Evolutionary conservation across 2,329 filamentous ascomycete genomes (phyloP).

Genomic region (Lachnellula cervina): DNA sequence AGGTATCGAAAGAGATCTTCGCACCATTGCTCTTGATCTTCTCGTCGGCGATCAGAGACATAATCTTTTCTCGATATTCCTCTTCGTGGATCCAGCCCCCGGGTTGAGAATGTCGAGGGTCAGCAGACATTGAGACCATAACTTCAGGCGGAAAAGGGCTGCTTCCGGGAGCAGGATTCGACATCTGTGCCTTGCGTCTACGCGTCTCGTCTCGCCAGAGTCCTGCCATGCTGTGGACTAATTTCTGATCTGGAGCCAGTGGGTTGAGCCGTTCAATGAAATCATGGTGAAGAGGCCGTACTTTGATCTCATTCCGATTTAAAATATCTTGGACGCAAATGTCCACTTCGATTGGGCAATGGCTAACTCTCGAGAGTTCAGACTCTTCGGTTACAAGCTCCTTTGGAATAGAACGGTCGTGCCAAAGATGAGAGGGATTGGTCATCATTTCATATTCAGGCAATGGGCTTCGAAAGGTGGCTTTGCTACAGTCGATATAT

Average conservation of each 20-base stretch:
- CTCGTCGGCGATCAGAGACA: constrained; percentile 61
- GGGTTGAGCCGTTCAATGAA: constrained; percentile 71
- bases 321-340: constrained; percentile 82
- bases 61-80: constrained; percentile 66
- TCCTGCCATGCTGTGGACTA: constrained; percentile 90
- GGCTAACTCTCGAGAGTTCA: constrained; percentile 70
- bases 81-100: constrained; percentile 92
- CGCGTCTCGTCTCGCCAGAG: constrained; percentile 88
- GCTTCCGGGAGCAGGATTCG: constrained; percentile 56
- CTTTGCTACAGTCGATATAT: constrained; percentile 69
- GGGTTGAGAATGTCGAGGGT: constrained; percentile 64
- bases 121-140: constrained; percentile 83
- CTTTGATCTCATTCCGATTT: constrained; percentile 71
- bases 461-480: constrained; percentile 70
- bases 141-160: constrained; percentile 78
- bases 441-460: constrained; percentile 62
- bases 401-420: constrained; percentile 63
- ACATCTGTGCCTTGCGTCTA: constrained; percentile 69
- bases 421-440: constrained; percentile 66
- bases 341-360: constrained; percentile 87
- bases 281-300: constrained; percentile 78
- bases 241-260: constrained; percentile 63
- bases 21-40: constrained; percentile 41
- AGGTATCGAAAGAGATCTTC: constrained; percentile 58
- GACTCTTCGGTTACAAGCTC: constrained; percentile 57